Evolutionary conservation across 2,329 filamentous ascomycete species (phyloP).

Genomic region (Allantophomopsis cytisporea): DNA sequence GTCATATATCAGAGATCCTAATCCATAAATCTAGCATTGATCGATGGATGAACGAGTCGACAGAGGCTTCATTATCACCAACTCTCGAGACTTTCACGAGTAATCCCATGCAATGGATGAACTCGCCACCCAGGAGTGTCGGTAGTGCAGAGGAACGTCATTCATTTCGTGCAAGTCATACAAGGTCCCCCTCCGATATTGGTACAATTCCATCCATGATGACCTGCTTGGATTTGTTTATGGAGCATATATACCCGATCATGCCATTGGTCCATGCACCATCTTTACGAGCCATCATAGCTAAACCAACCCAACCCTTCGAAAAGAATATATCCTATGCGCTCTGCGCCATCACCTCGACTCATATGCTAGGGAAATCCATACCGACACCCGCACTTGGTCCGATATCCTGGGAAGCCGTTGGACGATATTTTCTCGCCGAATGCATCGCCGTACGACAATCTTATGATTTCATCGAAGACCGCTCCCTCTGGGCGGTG

Average conservation of each 20-base stretch:
- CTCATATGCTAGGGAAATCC: conserved; percentile 31
- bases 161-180: too few species aligned
- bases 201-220: too few species aligned
- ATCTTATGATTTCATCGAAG: conserved; percentile 42
- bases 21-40: conserved; percentile 8
- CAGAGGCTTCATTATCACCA: conserved; percentile 7
- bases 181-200: too few species aligned
- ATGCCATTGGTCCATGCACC: conserved; percentile 48
- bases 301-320: conserved; percentile 21
- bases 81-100: neutral
- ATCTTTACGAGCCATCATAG: conserved; percentile 33
- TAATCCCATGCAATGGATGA: too few species aligned
- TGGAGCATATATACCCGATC: conserved; percentile 48
- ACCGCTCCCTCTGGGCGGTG: conserved; percentile 37
- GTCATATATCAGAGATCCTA: too few species aligned
- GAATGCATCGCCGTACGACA: conserved; percentile 42
- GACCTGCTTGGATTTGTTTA: conserved; percentile 47
- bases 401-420: conserved; percentile 28
- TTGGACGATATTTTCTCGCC: conserved; percentile 41
- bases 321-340: conserved; percentile 36
- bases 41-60: conserved; percentile 11
- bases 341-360: conserved; percentile 41
- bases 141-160: too few species aligned
- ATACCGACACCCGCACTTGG: conserved; percentile 18
- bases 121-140: too few species aligned